Percentiles rank a stretch among this genome's conserved stretches.
Evolutionary conservation across 257 asterid species (phyloP).

Genomic region (Pogostemon cablin): DNA sequence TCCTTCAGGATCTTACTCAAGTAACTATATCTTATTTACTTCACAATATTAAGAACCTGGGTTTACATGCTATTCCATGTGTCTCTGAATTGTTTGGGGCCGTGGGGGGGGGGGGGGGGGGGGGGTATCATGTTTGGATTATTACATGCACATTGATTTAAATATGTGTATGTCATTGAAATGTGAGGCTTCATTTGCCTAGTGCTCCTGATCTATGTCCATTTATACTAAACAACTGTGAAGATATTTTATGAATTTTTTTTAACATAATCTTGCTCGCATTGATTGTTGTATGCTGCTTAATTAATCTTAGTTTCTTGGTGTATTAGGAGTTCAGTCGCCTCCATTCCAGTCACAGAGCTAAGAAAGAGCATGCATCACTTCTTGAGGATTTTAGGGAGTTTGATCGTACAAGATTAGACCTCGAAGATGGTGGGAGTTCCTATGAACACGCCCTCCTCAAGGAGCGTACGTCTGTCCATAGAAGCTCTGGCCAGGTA

Average conservation of each 20-base stretch:
- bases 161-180: conserved; percentile 18
- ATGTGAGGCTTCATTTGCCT: conserved; percentile 14
- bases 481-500: conserved; percentile 88
- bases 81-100: not conserved
- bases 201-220: conserved; percentile 19
- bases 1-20: conserved; percentile 95
- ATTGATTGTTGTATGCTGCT: conserved; percentile 28
- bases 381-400: conserved; percentile 96
- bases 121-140: not conserved
- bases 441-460: conserved; percentile 83
- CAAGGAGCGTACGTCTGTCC: conserved; percentile 83
- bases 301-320: conserved; percentile 28
- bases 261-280: conserved; percentile 10
- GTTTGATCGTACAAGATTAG: conserved; percentile 90
- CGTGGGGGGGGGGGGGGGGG: not conserved
- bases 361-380: conserved; percentile 95
- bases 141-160: not conserved
- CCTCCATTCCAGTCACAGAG: conserved; percentile 85
- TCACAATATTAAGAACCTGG: conserved; percentile 17
- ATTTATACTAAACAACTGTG: conserved; percentile 17
- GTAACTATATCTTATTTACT: conserved; percentile 39
- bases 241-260: conserved; percentile 1
- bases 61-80: not conserved
- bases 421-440: conserved; percentile 91
- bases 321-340: conserved; percentile 76